Evolutionary conservation across 306 rosid species (phyloP).

Genomic region (Benincasa hispida): DNA sequence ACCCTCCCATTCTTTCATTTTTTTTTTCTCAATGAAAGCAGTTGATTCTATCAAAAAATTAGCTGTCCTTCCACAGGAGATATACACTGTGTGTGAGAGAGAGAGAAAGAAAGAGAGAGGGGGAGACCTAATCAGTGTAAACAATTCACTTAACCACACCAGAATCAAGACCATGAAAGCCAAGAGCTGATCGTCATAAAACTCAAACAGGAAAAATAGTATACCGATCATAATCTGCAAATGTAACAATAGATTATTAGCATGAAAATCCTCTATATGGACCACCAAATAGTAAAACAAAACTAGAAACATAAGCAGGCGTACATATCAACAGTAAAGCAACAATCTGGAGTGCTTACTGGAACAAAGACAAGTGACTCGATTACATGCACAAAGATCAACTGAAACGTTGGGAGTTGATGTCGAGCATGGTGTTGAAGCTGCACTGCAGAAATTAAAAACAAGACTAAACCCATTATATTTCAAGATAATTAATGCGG

Average conservation of each 20-base stretch:
- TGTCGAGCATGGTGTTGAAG: conserved; percentile 99
- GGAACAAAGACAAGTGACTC: conserved; percentile 99
- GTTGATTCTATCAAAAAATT: too few species aligned
- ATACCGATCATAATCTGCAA: conserved; percentile 98
- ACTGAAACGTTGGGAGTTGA: conserved; percentile 90
- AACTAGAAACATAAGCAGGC: background rate
- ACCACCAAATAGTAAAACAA: background rate
- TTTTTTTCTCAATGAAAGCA: too few species aligned
- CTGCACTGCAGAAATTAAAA: conserved; percentile 67
- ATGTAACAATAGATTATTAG: conserved; percentile 1
- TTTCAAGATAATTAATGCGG: background rate
- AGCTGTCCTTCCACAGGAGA: background rate
- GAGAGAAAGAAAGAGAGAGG: conserved; percentile 19
- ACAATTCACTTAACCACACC: conserved; percentile 95
- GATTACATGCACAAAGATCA: conserved; percentile 93
- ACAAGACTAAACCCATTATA: background rate
- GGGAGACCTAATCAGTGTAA: conserved; percentile 75
- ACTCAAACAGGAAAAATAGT: conserved; percentile 90
- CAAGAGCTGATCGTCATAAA: conserved; percentile 86
- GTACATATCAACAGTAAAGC: background rate
- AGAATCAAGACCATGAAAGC: conserved; percentile 95
- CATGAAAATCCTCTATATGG: background rate
- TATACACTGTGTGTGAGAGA: background rate
- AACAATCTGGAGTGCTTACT: conserved; percentile 30
- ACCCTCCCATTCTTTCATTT: too few species aligned